These are phyloP conservation scores for Hymenotorrendiella dingleyae DNA, from an alignment of 2,329 filamentous ascomycete genomes.

Conservation along the genomic window DNA sequence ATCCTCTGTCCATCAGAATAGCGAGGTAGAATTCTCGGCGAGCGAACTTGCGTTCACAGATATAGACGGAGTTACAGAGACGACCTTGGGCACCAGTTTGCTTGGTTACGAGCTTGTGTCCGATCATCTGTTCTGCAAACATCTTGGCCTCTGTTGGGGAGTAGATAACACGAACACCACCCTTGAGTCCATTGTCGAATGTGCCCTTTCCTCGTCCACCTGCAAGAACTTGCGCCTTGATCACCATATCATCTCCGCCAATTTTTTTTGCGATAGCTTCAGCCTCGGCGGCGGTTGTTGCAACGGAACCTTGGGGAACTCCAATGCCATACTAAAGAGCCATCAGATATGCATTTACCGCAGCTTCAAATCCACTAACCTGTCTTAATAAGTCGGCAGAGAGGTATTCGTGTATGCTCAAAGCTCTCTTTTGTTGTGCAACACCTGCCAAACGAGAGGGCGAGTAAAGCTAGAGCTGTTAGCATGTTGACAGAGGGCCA, in stretches of 20 bases:
- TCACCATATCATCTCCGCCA: conserved; percentile 93
- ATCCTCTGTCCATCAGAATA: conserved; percentile 92
- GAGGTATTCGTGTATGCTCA: conserved; percentile 98
- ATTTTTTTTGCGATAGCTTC: conserved; percentile 88
- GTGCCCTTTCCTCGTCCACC: conserved; percentile 96
- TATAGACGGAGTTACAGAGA: conserved; percentile 96
- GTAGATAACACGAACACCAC: conserved; percentile 97
- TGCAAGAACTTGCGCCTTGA: conserved; percentile 98
- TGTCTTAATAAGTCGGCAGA: conserved; percentile 83
- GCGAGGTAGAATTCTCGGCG: conserved; percentile 98
- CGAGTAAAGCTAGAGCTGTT: conserved; percentile 38
- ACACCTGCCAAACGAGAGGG: conserved; percentile 55
- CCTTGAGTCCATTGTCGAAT: conserved; percentile 98
- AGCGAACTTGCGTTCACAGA: conserved; percentile 99
- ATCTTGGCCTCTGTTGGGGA: conserved; percentile 94
- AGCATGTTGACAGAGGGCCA: conserved; percentile 19
- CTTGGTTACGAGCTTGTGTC: conserved; percentile 99
- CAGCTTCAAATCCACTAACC: conserved; percentile 36
- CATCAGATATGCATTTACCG: conserved; percentile 24
- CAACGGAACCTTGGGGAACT: conserved; percentile 84
- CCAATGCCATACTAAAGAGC: conserved; percentile 80
- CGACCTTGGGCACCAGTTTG: conserved; percentile 92
- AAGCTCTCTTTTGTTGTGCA: conserved; percentile 73
- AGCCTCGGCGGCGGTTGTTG: conserved; percentile 77
- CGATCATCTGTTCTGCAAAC: conserved; percentile 99